Evolutionary conservation across 116 monocot genomes (phyloP).

Genomic region (Dioscorea cayenensis): DNA sequence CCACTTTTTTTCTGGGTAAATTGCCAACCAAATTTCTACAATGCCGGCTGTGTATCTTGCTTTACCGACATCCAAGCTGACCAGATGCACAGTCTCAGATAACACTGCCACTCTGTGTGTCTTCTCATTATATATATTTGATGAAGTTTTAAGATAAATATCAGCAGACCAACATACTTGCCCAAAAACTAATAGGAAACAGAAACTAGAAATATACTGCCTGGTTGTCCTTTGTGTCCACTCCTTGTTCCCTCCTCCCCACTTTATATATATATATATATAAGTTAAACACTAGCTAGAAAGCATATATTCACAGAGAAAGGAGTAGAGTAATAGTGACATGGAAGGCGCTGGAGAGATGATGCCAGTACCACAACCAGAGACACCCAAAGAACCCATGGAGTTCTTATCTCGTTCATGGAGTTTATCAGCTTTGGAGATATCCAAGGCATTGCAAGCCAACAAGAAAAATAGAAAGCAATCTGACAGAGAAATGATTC

Average conservation of each 20-base stretch:
- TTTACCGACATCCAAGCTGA: no score
- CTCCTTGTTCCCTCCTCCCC: not conserved
- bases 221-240: slow-evolving; percentile 1
- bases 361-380: slow-evolving; percentile 63
- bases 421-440: slow-evolving; percentile 69
- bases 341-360: not conserved
- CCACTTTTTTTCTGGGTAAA: no score
- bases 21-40: no score
- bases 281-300: not conserved
- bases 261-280: not conserved
- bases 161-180: no score
- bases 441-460: slow-evolving; percentile 44
- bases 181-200: not conserved
- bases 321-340: not conserved
- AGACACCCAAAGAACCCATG: slow-evolving; percentile 70
- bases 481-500: slow-evolving; percentile 20
- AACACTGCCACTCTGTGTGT: no score
- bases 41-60: no score
- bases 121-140: no score
- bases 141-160: no score
- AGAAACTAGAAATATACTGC: not conserved
- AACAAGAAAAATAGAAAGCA: slow-evolving; percentile 29
- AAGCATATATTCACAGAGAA: not conserved
- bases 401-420: slow-evolving; percentile 71
- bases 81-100: no score